These are phyloP conservation scores for Alternaria brassicicola DNA, from an alignment of 2,329 filamentous ascomycete genomes.

Conservation along the genomic window DNA sequence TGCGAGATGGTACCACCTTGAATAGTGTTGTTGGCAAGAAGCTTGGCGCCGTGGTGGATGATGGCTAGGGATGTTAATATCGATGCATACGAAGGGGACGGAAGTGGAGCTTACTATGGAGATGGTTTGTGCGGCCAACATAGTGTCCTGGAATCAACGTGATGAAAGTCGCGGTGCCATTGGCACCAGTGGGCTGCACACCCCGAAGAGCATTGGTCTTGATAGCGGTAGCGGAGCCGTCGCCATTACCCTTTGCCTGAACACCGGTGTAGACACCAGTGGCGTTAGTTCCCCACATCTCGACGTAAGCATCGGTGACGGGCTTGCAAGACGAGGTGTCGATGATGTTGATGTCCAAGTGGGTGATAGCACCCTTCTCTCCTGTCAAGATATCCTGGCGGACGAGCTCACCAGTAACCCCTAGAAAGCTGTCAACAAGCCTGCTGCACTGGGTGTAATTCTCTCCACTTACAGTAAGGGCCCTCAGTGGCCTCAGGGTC, in stretches of 20 bases:
- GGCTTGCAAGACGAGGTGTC: conserved; percentile 61
- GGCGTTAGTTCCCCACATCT: conserved; percentile 55
- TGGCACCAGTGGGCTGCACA: conserved; percentile 53
- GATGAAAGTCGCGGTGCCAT: conserved; percentile 58
- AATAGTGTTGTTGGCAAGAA: conserved; percentile 59
- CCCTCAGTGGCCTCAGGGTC: conserved; percentile 43
- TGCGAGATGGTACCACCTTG: conserved; percentile 60
- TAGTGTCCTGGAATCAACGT: conserved; percentile 56
- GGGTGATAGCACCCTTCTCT: conserved; percentile 57
- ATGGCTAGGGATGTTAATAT: conserved; percentile 28
- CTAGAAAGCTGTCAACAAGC: conserved; percentile 19
- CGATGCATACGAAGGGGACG: neutral
- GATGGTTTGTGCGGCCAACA: conserved; percentile 39
- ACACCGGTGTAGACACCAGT: conserved; percentile 57
- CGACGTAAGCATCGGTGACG: conserved; percentile 57
- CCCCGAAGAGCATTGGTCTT: conserved; percentile 55
- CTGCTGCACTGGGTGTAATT: neutral
- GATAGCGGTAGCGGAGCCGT: conserved; percentile 35
- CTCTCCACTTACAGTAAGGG: conserved; percentile 40
- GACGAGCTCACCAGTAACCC: conserved; percentile 59
- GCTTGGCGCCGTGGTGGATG: conserved; percentile 47
- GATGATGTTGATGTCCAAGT: conserved; percentile 61
- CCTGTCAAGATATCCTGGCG: conserved; percentile 57
- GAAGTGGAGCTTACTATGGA: conserved; percentile 34
- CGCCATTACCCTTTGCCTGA: conserved; percentile 44